These are phyloP conservation scores for Biancaea sappan DNA, from an alignment of 306 rosid genomes.

Conservation along the genomic window DNA sequence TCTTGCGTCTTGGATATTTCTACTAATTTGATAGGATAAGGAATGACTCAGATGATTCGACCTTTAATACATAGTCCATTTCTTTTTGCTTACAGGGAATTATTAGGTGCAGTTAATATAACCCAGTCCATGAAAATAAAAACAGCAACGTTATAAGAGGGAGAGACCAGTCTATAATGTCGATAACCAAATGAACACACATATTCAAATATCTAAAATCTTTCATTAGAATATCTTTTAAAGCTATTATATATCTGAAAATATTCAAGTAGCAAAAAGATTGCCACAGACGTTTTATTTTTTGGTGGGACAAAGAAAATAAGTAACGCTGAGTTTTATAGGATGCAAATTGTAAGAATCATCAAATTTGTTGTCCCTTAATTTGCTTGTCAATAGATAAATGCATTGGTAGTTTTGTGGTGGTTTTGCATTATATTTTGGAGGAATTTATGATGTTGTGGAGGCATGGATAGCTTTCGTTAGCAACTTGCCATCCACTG, in stretches of 20 bases:
- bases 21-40: slow-evolving; percentile 18
- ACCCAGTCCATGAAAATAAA: not conserved
- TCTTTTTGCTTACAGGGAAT: not conserved
- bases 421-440: not conserved
- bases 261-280: not conserved
- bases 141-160: not conserved
- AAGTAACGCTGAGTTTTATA: not conserved
- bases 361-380: not conserved
- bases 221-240: not conserved
- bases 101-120: not conserved
- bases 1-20: not conserved
- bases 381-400: not conserved
- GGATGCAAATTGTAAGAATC: not conserved
- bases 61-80: slow-evolving; percentile 7
- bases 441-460: not conserved
- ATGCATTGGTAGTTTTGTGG: not conserved
- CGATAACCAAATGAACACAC: not conserved
- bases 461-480: not conserved
- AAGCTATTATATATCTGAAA: not conserved
- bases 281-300: not conserved
- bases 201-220: not conserved
- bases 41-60: slow-evolving; percentile 31
- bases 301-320: not conserved
- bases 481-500: not conserved
- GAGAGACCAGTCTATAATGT: not conserved